phyloP scores from a whole-genome alignment of 768 basidiomycete species.

The Hydnomerulius pinastri region DNA sequence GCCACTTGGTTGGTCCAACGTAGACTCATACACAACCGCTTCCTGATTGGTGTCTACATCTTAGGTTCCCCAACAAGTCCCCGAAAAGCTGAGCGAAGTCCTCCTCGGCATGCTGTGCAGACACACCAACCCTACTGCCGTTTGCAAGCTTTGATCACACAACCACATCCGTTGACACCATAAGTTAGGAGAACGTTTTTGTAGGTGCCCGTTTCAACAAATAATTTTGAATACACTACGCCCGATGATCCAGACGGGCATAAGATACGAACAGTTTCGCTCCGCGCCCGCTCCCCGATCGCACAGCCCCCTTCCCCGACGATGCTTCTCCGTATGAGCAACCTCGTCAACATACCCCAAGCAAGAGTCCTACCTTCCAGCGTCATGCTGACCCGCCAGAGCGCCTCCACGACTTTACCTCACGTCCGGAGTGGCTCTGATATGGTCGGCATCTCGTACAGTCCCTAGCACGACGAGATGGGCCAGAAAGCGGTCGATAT shows the following conservation, averaged over 20 bases:
- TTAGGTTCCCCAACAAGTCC: conserved; percentile 31
- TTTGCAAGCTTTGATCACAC: conserved; percentile 22
- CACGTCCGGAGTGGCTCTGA: conserved; percentile 41
- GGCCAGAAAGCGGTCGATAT: conserved; percentile 15
- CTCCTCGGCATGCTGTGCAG: conserved; percentile 26
- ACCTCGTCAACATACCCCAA: no score
- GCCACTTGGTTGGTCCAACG: conserved; percentile 33
- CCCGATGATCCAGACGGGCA: no score
- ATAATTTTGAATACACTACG: no score
- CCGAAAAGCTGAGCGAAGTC: conserved; percentile 24
- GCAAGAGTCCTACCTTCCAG: conserved; percentile 18
- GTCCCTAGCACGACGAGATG: conserved; percentile 37
- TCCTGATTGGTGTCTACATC: not conserved
- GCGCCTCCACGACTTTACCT: conserved; percentile 52
- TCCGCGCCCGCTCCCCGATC: conserved; percentile 56
- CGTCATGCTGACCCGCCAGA: conserved; percentile 36
- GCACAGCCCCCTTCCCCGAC: conserved; percentile 35
- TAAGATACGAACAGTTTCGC: no score
- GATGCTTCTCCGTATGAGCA: conserved; percentile 51
- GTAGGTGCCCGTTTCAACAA: no score
- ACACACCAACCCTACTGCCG: not conserved
- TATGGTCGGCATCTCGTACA: conserved; percentile 36
- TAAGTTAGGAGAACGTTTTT: no score
- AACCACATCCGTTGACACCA: no score
- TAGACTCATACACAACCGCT: not conserved